phyloP scores from a whole-genome alignment of 2,329 filamentous ascomycete species.

The Fusarium pseudoanthophilum region DNA sequence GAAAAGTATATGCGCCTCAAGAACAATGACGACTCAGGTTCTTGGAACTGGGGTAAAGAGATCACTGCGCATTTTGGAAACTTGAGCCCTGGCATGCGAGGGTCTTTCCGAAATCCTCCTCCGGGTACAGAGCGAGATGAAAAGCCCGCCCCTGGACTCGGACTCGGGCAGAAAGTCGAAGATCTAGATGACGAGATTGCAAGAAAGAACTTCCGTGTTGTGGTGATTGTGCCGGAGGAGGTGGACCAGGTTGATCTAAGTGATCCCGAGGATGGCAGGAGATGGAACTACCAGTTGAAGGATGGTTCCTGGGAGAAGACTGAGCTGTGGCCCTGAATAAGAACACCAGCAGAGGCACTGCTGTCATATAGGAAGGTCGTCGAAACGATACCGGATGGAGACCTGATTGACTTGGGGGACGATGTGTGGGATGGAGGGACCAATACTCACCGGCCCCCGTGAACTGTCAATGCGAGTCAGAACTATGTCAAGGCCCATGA shows the following conservation, averaged over 20 bases:
- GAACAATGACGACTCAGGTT: slow-evolving; percentile 49
- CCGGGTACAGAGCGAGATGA: slow-evolving; percentile 71
- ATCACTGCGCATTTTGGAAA: slow-evolving; percentile 92
- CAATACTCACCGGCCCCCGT: neutral
- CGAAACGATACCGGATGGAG: neutral
- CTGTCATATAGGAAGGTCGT: neutral
- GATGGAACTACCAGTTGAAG: slow-evolving; percentile 75
- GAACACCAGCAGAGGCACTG: too few species aligned
- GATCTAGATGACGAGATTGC: slow-evolving; percentile 77
- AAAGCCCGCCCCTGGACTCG: slow-evolving; percentile 55
- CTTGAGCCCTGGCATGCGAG: slow-evolving; percentile 81
- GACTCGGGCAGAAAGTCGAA: slow-evolving; percentile 72
- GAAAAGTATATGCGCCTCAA: slow-evolving; percentile 68
- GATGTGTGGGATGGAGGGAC: neutral
- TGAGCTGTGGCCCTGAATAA: slow-evolving; percentile 73
- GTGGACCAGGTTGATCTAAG: slow-evolving; percentile 80
- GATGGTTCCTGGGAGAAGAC: slow-evolving; percentile 70
- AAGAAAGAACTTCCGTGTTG: slow-evolving; percentile 80
- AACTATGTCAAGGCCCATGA: neutral
- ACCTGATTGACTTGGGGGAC: neutral
- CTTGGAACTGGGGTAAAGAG: slow-evolving; percentile 84
- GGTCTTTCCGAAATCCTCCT: slow-evolving; percentile 77
- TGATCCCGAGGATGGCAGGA: slow-evolving; percentile 68
- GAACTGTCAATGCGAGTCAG: neutral
- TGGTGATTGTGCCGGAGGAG: slow-evolving; percentile 82